These are phyloP conservation scores for Cystobasidium slooffiae DNA, from an alignment of 1,284 basidiomycete species.

Conservation along the genomic window DNA sequence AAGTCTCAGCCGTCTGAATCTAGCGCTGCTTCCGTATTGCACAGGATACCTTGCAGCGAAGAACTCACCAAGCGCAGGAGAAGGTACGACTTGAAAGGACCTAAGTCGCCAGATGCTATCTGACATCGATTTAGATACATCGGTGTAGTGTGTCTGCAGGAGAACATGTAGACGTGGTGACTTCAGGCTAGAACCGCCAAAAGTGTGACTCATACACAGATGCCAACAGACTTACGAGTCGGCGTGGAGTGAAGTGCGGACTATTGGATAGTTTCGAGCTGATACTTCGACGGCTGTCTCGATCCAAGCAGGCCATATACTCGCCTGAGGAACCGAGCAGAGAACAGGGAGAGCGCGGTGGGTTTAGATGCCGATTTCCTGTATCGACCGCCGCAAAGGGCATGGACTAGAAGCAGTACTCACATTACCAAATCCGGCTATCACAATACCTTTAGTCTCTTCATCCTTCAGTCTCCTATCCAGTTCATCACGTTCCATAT, in stretches of 20 bases:
- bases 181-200: background rate
- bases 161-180: no score
- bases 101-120: conserved; percentile 8
- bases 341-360: background rate
- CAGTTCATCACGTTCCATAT: background rate
- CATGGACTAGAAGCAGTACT: background rate
- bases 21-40: no score
- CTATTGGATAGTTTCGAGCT: background rate
- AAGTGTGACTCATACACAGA: no score
- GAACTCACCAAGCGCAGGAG: conserved; percentile 13
- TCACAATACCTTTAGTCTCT: background rate
- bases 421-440: conserved; percentile 9
- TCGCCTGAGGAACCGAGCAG: background rate
- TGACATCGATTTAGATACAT: background rate
- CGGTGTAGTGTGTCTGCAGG: background rate
- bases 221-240: conserved; percentile 16
- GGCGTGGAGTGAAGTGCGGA: conserved; percentile 7
- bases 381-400: background rate
- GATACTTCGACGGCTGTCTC: background rate
- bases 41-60: no score
- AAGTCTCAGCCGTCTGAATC: no score
- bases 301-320: background rate
- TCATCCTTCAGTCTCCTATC: background rate
- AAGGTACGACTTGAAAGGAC: conserved; percentile 1
- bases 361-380: background rate